Evolutionary conservation across 352 stramenopile genomes (phyloP).

Genomic region (Globisporangium nunn): DNA sequence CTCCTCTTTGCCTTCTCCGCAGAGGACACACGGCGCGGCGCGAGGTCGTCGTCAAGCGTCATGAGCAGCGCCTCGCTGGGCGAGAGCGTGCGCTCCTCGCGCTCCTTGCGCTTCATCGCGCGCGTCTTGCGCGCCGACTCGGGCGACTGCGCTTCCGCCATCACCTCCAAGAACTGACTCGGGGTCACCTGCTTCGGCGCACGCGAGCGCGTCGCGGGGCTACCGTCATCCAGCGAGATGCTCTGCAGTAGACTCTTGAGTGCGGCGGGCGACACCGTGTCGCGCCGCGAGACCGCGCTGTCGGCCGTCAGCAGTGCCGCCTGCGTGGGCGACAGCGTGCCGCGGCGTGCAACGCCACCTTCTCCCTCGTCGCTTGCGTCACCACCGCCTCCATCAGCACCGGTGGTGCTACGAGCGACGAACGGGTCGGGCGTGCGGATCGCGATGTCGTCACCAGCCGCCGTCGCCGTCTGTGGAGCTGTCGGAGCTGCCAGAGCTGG

Average conservation of each 20-base stretch:
- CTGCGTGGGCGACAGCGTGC: slow-evolving; percentile 45
- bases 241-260: slow-evolving; percentile 28
- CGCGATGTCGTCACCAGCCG: slow-evolving; percentile 15
- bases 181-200: slow-evolving; percentile 1
- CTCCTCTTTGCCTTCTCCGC: slow-evolving; percentile 5
- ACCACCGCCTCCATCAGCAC: slow-evolving; percentile 3
- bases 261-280: slow-evolving; percentile 25
- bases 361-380: slow-evolving; percentile 1
- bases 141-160: slow-evolving; percentile 1
- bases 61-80: slow-evolving; percentile 11
- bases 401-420: slow-evolving; percentile 1
- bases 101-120: slow-evolving; percentile 9
- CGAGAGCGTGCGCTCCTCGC: slow-evolving; percentile 15
- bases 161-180: slow-evolving; percentile 11
- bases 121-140: slow-evolving; percentile 12
- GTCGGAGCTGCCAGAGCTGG: not conserved
- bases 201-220: not conserved
- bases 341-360: slow-evolving; percentile 2
- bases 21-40: not conserved
- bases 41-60: slow-evolving; percentile 8
- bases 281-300: slow-evolving; percentile 19
- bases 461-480: not conserved
- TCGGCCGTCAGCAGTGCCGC: slow-evolving; percentile 20
- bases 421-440: slow-evolving; percentile 29
- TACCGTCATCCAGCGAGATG: slow-evolving; percentile 13